A percentile compares a stretch with the other conserved stretches of the same genome.
These are phyloP conservation scores for Tilletia walkeri DNA, from an alignment of 1,284 basidiomycete species.

Conservation along the genomic window DNA sequence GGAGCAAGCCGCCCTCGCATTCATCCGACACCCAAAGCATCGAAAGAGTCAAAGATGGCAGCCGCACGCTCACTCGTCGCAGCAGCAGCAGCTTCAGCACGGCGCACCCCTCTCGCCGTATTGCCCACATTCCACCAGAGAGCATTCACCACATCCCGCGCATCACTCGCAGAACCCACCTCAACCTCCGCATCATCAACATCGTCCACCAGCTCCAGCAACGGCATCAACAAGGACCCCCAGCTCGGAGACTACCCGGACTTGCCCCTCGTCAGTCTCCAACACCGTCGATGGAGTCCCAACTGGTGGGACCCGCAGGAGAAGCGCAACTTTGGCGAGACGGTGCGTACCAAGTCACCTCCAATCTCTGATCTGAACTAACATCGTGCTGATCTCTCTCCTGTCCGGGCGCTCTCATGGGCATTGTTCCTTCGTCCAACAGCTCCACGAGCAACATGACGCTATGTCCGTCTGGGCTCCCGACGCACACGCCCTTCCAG, in stretches of 20 bases:
- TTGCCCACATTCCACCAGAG: too few species aligned
- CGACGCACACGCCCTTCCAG: constrained; percentile 44
- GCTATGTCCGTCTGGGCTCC: constrained; percentile 54
- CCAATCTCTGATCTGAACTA: background rate
- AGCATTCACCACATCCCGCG: background rate
- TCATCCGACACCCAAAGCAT: too few species aligned
- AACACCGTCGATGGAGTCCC: constrained; percentile 46
- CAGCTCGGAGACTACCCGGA: constrained; percentile 55
- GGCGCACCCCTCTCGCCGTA: background rate
- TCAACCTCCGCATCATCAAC: constrained; percentile 11
- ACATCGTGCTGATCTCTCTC: background rate
- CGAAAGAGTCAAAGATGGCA: background rate
- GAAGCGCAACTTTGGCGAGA: constrained; percentile 54
- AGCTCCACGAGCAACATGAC: constrained; percentile 54
- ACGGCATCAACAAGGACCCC: constrained; percentile 38
- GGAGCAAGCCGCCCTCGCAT: too few species aligned
- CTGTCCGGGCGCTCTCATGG: background rate
- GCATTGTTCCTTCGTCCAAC: background rate
- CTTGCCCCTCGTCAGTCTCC: constrained; percentile 39
- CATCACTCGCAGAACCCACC: background rate
- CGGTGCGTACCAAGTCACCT: constrained; percentile 30
- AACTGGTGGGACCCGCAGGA: constrained; percentile 55
- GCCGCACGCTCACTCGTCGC: constrained; percentile 7
- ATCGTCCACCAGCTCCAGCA: background rate
- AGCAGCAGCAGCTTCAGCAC: constrained; percentile 2